These are phyloP conservation scores for Elaeis oleifera DNA, from an alignment of 202 grass and related monocot genomes.

Conservation along the genomic window DNA sequence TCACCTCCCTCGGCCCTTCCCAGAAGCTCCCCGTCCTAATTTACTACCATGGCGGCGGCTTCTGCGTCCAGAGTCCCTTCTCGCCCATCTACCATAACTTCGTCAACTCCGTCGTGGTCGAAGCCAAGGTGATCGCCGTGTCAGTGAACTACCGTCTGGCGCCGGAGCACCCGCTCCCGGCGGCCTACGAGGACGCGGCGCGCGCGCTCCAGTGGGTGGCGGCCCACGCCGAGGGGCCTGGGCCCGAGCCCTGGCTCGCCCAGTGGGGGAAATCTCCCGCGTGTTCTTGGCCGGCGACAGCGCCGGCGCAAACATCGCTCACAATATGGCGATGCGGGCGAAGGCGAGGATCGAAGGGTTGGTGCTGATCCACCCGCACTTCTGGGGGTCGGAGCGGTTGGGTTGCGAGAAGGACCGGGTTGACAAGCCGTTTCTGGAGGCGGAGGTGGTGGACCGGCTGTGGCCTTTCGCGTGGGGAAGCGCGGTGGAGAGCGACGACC, in stretches of 20 bases:
- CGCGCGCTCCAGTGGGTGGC: slow-evolving; percentile 44
- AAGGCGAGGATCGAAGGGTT: slow-evolving; percentile 34
- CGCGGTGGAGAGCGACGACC: slow-evolving; percentile 41
- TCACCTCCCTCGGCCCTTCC: background rate
- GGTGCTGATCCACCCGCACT: slow-evolving; percentile 58
- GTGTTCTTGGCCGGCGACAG: slow-evolving; percentile 66
- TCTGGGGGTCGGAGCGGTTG: slow-evolving; percentile 60
- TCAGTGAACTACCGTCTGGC: slow-evolving; percentile 59
- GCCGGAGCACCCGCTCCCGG: slow-evolving; percentile 63
- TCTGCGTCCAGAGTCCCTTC: slow-evolving; percentile 41
- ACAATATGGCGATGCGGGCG: slow-evolving; percentile 41
- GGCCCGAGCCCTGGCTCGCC: slow-evolving; percentile 27
- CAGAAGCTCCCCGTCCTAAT: slow-evolving; percentile 49
- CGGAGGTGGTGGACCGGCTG: slow-evolving; percentile 16
- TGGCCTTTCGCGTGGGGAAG: slow-evolving; percentile 52
- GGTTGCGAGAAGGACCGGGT: slow-evolving; percentile 33
- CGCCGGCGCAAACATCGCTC: slow-evolving; percentile 54
- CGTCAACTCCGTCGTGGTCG: slow-evolving; percentile 36
- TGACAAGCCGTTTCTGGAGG: background rate
- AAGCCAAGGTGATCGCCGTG: slow-evolving; percentile 31
- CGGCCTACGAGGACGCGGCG: slow-evolving; percentile 50
- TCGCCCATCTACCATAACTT: slow-evolving; percentile 42
- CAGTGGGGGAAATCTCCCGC: slow-evolving; percentile 32
- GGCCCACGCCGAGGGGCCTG: background rate
- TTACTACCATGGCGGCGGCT: slow-evolving; percentile 70